Evolutionary conservation across 2,329 filamentous ascomycete genomes (phyloP), one percentile per base, ranked within the genome.

Genomic region (Alternaria gaisen): DNA sequence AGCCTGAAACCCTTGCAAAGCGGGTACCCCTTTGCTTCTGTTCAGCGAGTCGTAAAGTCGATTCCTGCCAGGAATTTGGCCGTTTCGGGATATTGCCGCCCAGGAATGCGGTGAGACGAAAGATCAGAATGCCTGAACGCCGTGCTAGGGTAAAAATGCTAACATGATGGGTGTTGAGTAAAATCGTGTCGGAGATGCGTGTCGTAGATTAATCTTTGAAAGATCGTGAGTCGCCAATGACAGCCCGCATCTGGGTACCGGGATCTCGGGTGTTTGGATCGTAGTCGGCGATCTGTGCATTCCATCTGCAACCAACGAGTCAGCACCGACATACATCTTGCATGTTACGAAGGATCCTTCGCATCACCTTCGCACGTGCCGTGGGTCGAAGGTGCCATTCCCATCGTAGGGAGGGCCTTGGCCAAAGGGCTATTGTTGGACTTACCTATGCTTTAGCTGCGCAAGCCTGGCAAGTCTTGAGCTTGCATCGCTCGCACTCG

Each of bases 401-500:
- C 30, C 38, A 38, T 16, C 9, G 32, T 30, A 50, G 46, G 46
- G 46, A 38, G 46, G 10, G 12, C 3, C 46, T 36, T 18, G 22
- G 12, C 1, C 3, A 50, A 43, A 38, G 51, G 53, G 47, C 12
- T 50, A 32, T 30, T 30, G 28, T 38, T 16, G 34, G 20, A 68
- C 71, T 65, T 54, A 71, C 72, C 72, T 76, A 81, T 63, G 79
- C 77, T 69, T 83, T 83, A 58, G 74, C 66, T 4, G 79, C 77
- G 75, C 82, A 84, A 24, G 80, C 80, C 42, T 79, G 74, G 75
- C 83, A 85, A 7, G 80, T 80, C 78, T 84, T 83, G 60, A 83
- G 72, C 73, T 83, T 84, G 80, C 83, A 85, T 56, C 80, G 78
- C 44, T 77, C 66, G 72, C 83, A 85, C 68, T 85, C 82, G 67